Conservation (phyloP, 345 rosid species). For the Melastoma malabathricum region DNA sequence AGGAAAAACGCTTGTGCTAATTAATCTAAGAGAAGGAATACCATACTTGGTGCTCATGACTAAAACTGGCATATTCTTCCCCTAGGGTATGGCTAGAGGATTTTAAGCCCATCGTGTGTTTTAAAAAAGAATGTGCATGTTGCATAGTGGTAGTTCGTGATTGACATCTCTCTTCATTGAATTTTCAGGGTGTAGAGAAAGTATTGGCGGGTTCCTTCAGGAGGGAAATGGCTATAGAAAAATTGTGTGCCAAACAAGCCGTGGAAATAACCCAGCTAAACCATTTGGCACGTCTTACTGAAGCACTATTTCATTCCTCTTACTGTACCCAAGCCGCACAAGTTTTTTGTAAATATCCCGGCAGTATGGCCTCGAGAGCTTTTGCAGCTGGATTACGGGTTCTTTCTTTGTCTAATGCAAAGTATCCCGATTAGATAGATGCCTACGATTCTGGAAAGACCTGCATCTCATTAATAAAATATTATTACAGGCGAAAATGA, state of each 20-base stretch:
- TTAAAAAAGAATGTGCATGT: background rate
- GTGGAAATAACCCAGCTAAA: conserved; percentile 36
- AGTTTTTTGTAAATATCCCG: no score
- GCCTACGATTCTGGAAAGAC: no score
- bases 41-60: conserved; percentile 64
- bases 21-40: conserved; percentile 5
- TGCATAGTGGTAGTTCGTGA: background rate
- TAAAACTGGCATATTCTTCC: conserved; percentile 67
- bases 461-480: no score
- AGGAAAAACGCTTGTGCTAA: background rate
- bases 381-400: no score
- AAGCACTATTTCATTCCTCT: no score
- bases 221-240: conserved; percentile 98
- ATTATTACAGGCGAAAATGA: no score
- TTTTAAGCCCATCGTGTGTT: background rate
- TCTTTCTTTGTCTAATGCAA: no score
- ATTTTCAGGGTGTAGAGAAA: conserved; percentile 78
- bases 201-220: conserved; percentile 93
- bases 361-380: no score
- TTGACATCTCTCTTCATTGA: conserved; percentile 3
- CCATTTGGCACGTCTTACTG: no score
- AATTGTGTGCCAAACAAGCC: conserved; percentile 77
- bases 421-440: no score
- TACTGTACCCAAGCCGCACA: no score
- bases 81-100: conserved; percentile 43